phyloP scores from a whole-genome alignment of 768 basidiomycete species.

The Panaeolus papilionaceus region DNA sequence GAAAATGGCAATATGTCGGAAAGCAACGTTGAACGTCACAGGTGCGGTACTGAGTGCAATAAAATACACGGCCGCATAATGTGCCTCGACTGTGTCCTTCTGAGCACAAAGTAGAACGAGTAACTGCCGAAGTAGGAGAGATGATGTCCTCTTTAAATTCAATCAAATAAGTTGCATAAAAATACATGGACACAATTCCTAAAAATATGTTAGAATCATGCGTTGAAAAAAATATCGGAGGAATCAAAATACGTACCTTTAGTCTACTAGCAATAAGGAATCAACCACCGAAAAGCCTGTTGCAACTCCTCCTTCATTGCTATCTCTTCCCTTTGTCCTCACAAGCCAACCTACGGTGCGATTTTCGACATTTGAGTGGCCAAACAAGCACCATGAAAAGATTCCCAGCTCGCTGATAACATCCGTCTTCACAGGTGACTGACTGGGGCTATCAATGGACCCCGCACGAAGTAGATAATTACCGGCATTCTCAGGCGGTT shows the following conservation, averaged over 20 bases:
- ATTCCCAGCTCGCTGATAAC: slow-evolving; percentile 92
- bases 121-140: slow-evolving; percentile 2
- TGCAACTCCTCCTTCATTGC: slow-evolving; percentile 91
- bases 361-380: slow-evolving; percentile 56
- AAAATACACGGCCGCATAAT: slow-evolving; percentile 6
- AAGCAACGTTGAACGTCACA: slow-evolving; percentile 2
- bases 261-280: slow-evolving; percentile 65
- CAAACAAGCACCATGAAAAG: slow-evolving; percentile 89
- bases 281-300: slow-evolving; percentile 83
- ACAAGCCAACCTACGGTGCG: slow-evolving; percentile 83
- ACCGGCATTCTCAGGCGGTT: slow-evolving; percentile 68
- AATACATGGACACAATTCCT: background rate
- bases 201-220: background rate
- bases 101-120: slow-evolving; percentile 3
- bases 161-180: background rate
- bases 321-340: slow-evolving; percentile 88
- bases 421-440: slow-evolving; percentile 59
- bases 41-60: slow-evolving; percentile 4
- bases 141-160: background rate
- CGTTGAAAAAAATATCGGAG: background rate
- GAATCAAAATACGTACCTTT: slow-evolving; percentile 4
- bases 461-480: slow-evolving; percentile 85
- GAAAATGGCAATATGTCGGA: slow-evolving; percentile 12
- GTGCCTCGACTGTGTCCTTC: background rate
- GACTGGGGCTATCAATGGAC: slow-evolving; percentile 36